phyloP scores from a whole-genome alignment of 257 asterid species.

The Voacanga thouarsii region DNA sequence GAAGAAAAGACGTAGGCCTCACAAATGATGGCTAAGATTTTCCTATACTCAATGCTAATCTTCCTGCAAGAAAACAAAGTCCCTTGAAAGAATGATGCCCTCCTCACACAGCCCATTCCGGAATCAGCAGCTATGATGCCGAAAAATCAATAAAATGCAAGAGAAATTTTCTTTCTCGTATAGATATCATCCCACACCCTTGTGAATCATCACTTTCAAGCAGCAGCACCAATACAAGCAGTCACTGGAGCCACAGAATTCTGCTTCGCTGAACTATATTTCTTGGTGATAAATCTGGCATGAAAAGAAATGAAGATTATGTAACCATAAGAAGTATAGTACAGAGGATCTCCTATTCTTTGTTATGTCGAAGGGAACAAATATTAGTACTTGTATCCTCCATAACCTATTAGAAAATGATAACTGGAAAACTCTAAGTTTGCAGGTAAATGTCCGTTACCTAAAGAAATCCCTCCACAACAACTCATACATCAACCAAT shows the following conservation, averaged over 20 bases:
- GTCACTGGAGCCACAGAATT: conserved; percentile 64
- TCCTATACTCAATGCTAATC: neutral
- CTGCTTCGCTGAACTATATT: conserved; percentile 71
- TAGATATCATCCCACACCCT: neutral
- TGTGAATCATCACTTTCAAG: conserved; percentile 32
- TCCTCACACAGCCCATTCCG: neutral
- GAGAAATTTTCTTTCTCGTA: conserved; percentile 1
- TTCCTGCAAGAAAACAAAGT: neutral
- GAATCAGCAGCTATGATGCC: conserved; percentile 10
- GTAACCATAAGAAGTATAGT: neutral
- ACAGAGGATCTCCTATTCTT: neutral
- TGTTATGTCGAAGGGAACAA: neutral
- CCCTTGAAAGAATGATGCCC: neutral
- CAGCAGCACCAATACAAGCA: conserved; percentile 68
- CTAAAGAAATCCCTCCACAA: conserved; percentile 99
- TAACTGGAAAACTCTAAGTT: neutral
- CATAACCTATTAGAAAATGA: neutral
- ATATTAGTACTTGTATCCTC: neutral
- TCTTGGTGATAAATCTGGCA: conserved; percentile 89
- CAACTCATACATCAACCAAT: conserved; percentile 96
- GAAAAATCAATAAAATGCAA: conserved; percentile 14
- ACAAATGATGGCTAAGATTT: neutral
- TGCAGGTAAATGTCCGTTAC: conserved; percentile 28
- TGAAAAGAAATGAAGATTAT: neutral
- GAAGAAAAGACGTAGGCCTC: neutral